These are phyloP conservation scores for Colletotrichum noveboracense DNA, from an alignment of 2,329 filamentous ascomycete species.

Conservation along the genomic window DNA sequence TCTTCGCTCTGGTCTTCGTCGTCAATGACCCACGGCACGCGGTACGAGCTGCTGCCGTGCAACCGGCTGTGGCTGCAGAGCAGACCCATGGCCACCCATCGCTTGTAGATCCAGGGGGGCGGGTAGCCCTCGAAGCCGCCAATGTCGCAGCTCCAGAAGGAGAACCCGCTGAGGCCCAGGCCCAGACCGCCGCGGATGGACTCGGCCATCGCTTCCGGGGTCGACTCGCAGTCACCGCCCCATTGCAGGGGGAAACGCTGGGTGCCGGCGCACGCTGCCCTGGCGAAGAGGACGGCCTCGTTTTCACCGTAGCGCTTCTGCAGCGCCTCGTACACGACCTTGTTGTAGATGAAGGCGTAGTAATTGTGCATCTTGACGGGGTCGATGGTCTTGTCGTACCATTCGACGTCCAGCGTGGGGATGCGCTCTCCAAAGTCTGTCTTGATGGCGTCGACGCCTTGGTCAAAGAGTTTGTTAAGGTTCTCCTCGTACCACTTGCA, in stretches of 20 bases:
- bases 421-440: slow-evolving; percentile 80
- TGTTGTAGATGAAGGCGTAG: slow-evolving; percentile 78
- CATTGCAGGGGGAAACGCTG: slow-evolving; percentile 74
- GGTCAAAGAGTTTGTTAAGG: slow-evolving; percentile 67
- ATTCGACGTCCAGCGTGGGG: slow-evolving; percentile 68
- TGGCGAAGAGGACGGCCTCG: slow-evolving; percentile 70
- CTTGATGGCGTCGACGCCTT: slow-evolving; percentile 75
- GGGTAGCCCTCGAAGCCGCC: slow-evolving; percentile 75
- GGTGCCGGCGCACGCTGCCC: slow-evolving; percentile 69
- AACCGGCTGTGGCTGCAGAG: slow-evolving; percentile 73
- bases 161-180: slow-evolving; percentile 68
- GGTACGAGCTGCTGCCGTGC: slow-evolving; percentile 73
- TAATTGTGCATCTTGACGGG: slow-evolving; percentile 77
- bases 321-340: slow-evolving; percentile 70
- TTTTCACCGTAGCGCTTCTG: slow-evolving; percentile 54
- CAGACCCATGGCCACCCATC: slow-evolving; percentile 79
- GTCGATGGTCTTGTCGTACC: slow-evolving; percentile 64
- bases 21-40: slow-evolving; percentile 78
- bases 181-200: slow-evolving; percentile 70
- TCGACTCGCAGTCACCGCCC: slow-evolving; percentile 79
- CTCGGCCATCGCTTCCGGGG: slow-evolving; percentile 75
- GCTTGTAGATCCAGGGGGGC: slow-evolving; percentile 73
- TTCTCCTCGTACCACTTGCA: slow-evolving; percentile 68
- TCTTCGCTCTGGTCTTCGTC: slow-evolving; percentile 62
- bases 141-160: slow-evolving; percentile 75